phyloP scores from a whole-genome alignment of 192 early-diverging fungal species.

The Entophlyctis helioformis region DNA sequence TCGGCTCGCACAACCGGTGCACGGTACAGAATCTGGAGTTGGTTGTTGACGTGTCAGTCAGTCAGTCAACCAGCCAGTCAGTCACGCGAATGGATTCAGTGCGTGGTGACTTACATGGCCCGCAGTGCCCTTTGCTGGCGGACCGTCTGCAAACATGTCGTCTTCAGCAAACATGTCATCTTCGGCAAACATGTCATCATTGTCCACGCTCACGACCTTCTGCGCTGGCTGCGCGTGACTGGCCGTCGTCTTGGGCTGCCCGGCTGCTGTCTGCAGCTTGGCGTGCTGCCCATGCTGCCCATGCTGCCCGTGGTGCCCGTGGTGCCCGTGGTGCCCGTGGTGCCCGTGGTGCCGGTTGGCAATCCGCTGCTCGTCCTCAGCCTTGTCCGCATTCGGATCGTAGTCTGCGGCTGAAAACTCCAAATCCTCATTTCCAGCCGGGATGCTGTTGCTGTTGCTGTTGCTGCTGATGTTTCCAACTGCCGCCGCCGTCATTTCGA shows the following conservation, averaged over 20 bases:
- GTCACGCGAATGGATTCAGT: no score
- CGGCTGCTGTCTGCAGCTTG: slow-evolving; percentile 15
- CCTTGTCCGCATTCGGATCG: slow-evolving; percentile 61
- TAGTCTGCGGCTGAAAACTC: slow-evolving; percentile 57
- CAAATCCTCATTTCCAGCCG: slow-evolving; percentile 3
- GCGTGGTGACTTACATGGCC: slow-evolving; percentile 18
- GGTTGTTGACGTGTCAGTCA: slow-evolving; percentile 4
- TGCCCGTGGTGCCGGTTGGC: slow-evolving; percentile 32
- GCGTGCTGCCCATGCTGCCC: no score
- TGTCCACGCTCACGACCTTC: slow-evolving; percentile 3
- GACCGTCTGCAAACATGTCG: slow-evolving; percentile 54
- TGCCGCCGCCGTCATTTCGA: no score
- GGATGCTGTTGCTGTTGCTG: no score
- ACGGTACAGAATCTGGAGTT: slow-evolving; percentile 22
- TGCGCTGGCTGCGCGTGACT: slow-evolving; percentile 25
- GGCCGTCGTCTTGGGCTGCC: slow-evolving; percentile 20
- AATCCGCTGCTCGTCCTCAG: slow-evolving; percentile 44
- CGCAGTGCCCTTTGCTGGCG: slow-evolving; percentile 4
- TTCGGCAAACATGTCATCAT: slow-evolving; percentile 53
- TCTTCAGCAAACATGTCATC: slow-evolving; percentile 73
- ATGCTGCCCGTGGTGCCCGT: no score
- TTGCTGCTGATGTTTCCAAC: no score
- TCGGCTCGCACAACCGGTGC: slow-evolving; percentile 23
- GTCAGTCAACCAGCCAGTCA: no score
- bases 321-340: no score